Percentiles rank a stretch among this genome's conserved stretches.
phyloP scores from a whole-genome alignment of 768 basidiomycete genomes.

The Hygrocybe coccinea region DNA sequence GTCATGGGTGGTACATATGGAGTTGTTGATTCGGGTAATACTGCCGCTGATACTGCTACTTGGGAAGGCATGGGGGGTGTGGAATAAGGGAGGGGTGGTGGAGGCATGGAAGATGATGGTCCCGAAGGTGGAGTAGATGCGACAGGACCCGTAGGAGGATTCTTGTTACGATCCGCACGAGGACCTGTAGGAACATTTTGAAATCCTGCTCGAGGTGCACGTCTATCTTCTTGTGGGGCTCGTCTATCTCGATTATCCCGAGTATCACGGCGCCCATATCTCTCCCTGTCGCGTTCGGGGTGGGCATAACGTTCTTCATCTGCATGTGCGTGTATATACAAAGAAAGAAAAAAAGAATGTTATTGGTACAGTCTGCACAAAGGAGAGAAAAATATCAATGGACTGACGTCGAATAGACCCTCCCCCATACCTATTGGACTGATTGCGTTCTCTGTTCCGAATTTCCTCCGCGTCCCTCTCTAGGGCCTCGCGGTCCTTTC shows the following conservation, averaged over 20 bases:
- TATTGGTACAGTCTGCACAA: conserved; percentile 10
- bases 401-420: conserved; percentile 37
- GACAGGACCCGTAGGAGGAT: conserved; percentile 28
- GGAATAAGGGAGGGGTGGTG: conserved; percentile 21
- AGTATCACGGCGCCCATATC: conserved; percentile 39
- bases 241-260: conserved; percentile 40
- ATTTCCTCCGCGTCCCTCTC: conserved; percentile 73
- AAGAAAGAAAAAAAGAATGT: conserved; percentile 13
- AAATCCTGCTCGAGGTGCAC: conserved; percentile 41
- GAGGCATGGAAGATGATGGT: conserved; percentile 40
- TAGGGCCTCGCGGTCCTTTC: conserved; percentile 60
- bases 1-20: conserved; percentile 64
- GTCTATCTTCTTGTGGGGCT: conserved; percentile 30
- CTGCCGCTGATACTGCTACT: conserved; percentile 4
- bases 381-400: conserved; percentile 10
- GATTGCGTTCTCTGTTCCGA: conserved; percentile 46
- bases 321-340: conserved; percentile 23
- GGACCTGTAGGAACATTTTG: conserved; percentile 81
- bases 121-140: conserved; percentile 28
- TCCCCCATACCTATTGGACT: conserved; percentile 39
- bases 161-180: conserved; percentile 63
- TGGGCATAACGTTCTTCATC: conserved; percentile 53
- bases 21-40: conserved; percentile 30
- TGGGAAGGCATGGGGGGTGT: conserved; percentile 31
- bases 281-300: conserved; percentile 45